Evolutionary conservation across 2,329 filamentous ascomycete genomes (phyloP).

Genomic region (Lachnellula willkommii): DNA sequence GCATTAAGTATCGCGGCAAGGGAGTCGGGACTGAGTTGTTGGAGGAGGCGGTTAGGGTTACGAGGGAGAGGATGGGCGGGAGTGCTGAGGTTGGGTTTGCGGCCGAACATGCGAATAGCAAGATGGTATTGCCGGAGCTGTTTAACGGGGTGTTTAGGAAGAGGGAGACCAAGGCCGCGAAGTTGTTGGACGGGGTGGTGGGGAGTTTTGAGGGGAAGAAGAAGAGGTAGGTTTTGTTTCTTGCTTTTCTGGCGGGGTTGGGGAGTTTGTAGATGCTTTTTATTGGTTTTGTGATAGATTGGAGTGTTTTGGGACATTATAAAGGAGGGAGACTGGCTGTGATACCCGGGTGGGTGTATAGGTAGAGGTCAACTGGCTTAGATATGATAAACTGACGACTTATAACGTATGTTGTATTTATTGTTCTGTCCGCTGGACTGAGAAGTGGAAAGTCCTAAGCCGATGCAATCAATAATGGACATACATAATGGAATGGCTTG

Average conservation of each 20-base stretch:
- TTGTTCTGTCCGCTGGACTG: too few relatives aligned
- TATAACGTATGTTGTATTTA: background rate
- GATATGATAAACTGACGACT: background rate
- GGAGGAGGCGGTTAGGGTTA: conserved; percentile 64
- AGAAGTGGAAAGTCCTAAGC: too few relatives aligned
- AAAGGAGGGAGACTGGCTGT: background rate
- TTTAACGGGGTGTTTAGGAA: conserved; percentile 58
- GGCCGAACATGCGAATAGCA: conserved; percentile 69
- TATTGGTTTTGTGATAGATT: background rate
- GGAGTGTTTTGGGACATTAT: background rate
- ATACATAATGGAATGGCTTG: too few relatives aligned
- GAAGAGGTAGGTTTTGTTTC: conserved; percentile 20
- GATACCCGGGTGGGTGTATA: background rate
- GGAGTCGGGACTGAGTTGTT: conserved; percentile 70
- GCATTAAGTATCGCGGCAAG: conserved; percentile 60
- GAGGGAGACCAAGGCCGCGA: conserved; percentile 53
- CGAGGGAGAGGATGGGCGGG: conserved; percentile 62
- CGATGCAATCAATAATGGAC: too few relatives aligned
- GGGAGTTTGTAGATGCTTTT: background rate
- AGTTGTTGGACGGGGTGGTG: conserved; percentile 47
- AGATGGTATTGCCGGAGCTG: conserved; percentile 53
- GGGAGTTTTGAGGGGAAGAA: conserved; percentile 32
- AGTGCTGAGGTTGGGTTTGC: conserved; percentile 68
- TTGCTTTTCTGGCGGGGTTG: background rate
- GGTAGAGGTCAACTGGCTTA: background rate